Conservation (phyloP, 352 stramenopile genomes). For the Globisporangium alternatum region DNA sequence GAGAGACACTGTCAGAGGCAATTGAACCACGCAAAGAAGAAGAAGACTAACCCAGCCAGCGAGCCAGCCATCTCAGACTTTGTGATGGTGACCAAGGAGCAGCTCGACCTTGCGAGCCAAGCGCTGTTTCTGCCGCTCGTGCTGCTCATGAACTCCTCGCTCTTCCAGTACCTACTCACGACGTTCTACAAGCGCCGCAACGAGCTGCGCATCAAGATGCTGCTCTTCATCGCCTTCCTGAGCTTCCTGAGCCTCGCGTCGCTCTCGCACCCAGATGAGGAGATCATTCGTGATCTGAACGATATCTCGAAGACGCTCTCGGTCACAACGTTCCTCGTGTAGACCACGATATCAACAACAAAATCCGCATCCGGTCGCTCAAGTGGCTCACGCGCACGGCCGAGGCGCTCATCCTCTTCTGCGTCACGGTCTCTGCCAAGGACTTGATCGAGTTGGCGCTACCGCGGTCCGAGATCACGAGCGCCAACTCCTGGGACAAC, state of each 20-base stretch:
- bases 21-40: too few species aligned
- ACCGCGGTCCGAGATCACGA: too few species aligned
- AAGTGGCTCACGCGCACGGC: conserved; percentile 1
- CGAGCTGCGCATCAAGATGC: conserved; percentile 18
- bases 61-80: too few species aligned
- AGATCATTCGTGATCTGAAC: too few species aligned
- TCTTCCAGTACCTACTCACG: conserved; percentile 35
- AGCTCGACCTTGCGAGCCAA: background rate
- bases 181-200: conserved; percentile 28
- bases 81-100: too few species aligned
- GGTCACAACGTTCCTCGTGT: conserved; percentile 28
- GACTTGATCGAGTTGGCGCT: conserved; percentile 15
- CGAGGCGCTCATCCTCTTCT: conserved; percentile 18
- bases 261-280: too few species aligned
- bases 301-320: conserved; percentile 35
- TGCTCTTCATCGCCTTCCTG: conserved; percentile 17
- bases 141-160: conserved; percentile 39
- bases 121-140: conserved; percentile 21
- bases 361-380: conserved; percentile 26
- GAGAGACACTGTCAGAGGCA: too few species aligned
- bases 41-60: too few species aligned
- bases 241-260: conserved; percentile 25
- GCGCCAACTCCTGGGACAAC: too few species aligned
- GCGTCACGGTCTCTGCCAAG: conserved; percentile 11
- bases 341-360: conserved; percentile 35